Conservation (phyloP, 2,329 filamentous ascomycete species). For the Xylaria arbuscula region DNA sequence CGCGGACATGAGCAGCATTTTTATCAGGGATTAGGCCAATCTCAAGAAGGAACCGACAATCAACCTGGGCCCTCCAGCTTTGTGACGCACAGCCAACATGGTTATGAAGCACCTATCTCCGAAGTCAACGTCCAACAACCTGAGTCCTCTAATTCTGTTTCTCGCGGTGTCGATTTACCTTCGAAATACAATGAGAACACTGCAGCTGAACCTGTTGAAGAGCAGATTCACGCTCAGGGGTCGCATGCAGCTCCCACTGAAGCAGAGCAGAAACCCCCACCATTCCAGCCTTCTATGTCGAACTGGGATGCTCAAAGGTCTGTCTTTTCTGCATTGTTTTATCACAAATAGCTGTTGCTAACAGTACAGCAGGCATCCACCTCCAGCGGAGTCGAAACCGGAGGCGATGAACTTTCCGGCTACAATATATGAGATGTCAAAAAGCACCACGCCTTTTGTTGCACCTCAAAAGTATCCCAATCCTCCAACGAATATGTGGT, state of each 20-base stretch:
- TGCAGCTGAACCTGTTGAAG: slow-evolving; percentile 62
- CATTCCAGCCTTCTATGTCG: slow-evolving; percentile 48
- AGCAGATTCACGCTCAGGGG: slow-evolving; percentile 50
- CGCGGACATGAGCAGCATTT: slow-evolving; percentile 40
- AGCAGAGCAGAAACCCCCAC: slow-evolving; percentile 52
- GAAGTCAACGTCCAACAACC: slow-evolving; percentile 41
- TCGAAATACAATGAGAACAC: slow-evolving; percentile 56
- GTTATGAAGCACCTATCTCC: slow-evolving; percentile 38
- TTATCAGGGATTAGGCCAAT: slow-evolving; percentile 32
- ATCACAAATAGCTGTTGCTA: slow-evolving; percentile 24
- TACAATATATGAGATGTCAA: slow-evolving; percentile 85
- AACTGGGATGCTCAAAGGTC: slow-evolving; percentile 68
- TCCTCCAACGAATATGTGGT: slow-evolving; percentile 89
- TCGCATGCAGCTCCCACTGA: slow-evolving; percentile 54
- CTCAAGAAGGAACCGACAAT: slow-evolving; percentile 34
- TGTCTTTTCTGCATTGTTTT: slow-evolving; percentile 37
- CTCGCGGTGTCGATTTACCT: slow-evolving; percentile 47
- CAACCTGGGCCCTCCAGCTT: slow-evolving; percentile 35
- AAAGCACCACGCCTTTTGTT: slow-evolving; percentile 78
- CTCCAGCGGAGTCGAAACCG: slow-evolving; percentile 75
- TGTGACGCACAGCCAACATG: slow-evolving; percentile 28
- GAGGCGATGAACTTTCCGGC: slow-evolving; percentile 87
- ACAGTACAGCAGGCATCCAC: slow-evolving; percentile 66
- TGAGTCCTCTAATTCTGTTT: slow-evolving; percentile 39
- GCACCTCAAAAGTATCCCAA: slow-evolving; percentile 82